Conservation (phyloP, 345 rosid species). For the Turnera subulata region DNA sequence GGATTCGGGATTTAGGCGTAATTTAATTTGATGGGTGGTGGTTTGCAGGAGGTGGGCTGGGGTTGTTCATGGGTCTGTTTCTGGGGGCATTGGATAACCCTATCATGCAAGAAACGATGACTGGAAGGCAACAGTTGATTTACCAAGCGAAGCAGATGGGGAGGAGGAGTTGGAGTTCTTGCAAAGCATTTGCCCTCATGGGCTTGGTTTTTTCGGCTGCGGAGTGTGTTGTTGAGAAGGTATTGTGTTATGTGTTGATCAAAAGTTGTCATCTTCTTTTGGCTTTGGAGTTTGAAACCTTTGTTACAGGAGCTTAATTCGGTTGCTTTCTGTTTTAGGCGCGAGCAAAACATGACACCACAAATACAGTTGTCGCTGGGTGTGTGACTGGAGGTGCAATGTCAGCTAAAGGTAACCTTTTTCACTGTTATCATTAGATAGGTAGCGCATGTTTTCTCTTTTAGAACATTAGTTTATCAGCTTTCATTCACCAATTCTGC, state of each 20-base stretch:
- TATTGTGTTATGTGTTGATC: constrained; percentile 10
- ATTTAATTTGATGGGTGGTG: background rate
- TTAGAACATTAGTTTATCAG: too few species aligned
- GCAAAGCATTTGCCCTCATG: constrained; percentile 89
- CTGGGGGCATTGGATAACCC: constrained; percentile 89
- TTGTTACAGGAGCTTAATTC: background rate
- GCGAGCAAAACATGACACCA: constrained; percentile 80
- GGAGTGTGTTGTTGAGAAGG: constrained; percentile 92
- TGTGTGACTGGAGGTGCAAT: constrained; percentile 90
- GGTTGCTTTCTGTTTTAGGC: constrained; percentile 35
- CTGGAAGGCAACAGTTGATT: constrained; percentile 68
- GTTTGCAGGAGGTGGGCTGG: constrained; percentile 85
- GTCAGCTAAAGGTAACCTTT: constrained; percentile 67
- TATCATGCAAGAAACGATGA: constrained; percentile 66
- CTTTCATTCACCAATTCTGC: too few species aligned
- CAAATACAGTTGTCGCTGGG: constrained; percentile 79
- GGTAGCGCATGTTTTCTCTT: too few species aligned
- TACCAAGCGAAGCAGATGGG: constrained; percentile 82
- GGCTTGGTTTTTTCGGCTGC: constrained; percentile 87
- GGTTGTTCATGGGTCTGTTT: constrained; percentile 80
- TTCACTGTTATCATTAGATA: constrained; percentile 6
- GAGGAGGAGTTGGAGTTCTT: constrained; percentile 73
- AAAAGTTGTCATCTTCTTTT: background rate
- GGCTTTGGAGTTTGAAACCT: background rate
- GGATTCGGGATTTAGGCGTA: background rate